Evolutionary conservation across 2,329 filamentous ascomycete species (phyloP).

Genomic region (Chaetomium globosum): DNA sequence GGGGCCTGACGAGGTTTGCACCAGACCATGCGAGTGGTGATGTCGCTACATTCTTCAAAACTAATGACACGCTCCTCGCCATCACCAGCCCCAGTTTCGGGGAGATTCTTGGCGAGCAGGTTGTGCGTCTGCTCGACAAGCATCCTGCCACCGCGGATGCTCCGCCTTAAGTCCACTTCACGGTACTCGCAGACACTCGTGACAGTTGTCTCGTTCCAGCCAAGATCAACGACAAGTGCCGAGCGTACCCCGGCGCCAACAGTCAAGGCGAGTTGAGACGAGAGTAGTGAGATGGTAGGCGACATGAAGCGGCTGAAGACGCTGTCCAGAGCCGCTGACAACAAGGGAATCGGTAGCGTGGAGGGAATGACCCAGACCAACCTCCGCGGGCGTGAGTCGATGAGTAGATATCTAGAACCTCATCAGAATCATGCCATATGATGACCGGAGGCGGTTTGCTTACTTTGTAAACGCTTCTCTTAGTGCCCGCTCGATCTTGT

Average conservation of each 20-base stretch:
- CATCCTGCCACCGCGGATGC: conserved; percentile 71
- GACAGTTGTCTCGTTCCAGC: conserved; percentile 86
- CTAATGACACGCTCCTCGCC: conserved; percentile 49
- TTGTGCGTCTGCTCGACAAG: conserved; percentile 71
- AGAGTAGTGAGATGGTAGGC: conserved; percentile 78
- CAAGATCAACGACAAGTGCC: conserved; percentile 85
- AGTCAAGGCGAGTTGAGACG: conserved; percentile 71
- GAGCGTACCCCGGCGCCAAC: conserved; percentile 82
- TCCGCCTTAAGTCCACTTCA: conserved; percentile 72
- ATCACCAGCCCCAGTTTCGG: conserved; percentile 32
- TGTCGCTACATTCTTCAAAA: conserved; percentile 82
- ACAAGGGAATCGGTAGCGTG: conserved; percentile 72
- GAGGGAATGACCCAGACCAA: conserved; percentile 77
- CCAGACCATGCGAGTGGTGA: conserved; percentile 76
- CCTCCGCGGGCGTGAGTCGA: conserved; percentile 75
- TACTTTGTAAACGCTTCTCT: conserved; percentile 81
- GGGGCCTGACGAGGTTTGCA: conserved; percentile 56
- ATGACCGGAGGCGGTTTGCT: conserved; percentile 41
- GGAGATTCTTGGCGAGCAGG: conserved; percentile 56
- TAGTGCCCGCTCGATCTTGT: conserved; percentile 82
- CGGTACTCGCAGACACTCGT: conserved; percentile 90
- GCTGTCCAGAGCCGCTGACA: conserved; percentile 74
- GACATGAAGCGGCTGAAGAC: conserved; percentile 80
- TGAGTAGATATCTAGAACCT: conserved; percentile 58
- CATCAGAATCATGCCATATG: neutral